A percentile compares a stretch with the other conserved stretches of the same genome.
phyloP scores from a whole-genome alignment of 805 yeast genomes.

The Saccharomycopsis fodiens region DNA sequence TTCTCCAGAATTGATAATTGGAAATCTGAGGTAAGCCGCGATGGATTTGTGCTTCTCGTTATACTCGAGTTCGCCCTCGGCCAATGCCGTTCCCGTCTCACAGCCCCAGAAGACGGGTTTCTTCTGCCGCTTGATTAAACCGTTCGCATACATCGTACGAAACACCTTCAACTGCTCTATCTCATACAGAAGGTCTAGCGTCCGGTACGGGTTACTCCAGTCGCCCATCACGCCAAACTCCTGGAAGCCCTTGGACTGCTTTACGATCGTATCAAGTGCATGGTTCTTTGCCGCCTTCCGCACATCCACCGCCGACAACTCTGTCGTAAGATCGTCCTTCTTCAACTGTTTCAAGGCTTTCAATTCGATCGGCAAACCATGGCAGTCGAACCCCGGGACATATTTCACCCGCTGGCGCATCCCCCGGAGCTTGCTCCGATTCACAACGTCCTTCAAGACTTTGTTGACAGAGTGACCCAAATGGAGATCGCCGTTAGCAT shows the following conservation, averaged over 20 bases:
- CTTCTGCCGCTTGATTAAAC: constrained; percentile 71
- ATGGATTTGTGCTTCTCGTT: constrained; percentile 60
- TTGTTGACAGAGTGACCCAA: constrained; percentile 90
- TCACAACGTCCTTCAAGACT: constrained; percentile 77
- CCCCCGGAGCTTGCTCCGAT: constrained; percentile 56
- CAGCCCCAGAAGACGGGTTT: constrained; percentile 98
- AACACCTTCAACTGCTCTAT: constrained; percentile 68
- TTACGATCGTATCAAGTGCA: constrained; percentile 59
- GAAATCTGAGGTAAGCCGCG: constrained; percentile 65
- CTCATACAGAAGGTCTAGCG: constrained; percentile 68
- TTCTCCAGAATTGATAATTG: constrained; percentile 27
- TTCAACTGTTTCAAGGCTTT: constrained; percentile 51
- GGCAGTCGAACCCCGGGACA: constrained; percentile 98
- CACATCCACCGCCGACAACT: constrained; percentile 42
- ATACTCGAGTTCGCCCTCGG: constrained; percentile 94
- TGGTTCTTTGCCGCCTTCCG: constrained; percentile 59
- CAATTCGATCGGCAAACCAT: constrained; percentile 92
- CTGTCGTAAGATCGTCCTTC: constrained; percentile 26
- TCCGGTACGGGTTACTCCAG: constrained; percentile 64
- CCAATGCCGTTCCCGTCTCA: constrained; percentile 87
- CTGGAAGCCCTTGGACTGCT: constrained; percentile 58
- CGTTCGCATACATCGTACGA: constrained; percentile 51
- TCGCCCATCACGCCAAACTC: constrained; percentile 78
- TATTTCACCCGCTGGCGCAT: constrained; percentile 57
- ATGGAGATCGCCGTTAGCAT: constrained; percentile 93